A percentile compares a stretch with the other conserved stretches of the same genome.
phyloP scores from a whole-genome alignment of 2,329 filamentous ascomycete genomes.

The Hypomyces rosellus region DNA sequence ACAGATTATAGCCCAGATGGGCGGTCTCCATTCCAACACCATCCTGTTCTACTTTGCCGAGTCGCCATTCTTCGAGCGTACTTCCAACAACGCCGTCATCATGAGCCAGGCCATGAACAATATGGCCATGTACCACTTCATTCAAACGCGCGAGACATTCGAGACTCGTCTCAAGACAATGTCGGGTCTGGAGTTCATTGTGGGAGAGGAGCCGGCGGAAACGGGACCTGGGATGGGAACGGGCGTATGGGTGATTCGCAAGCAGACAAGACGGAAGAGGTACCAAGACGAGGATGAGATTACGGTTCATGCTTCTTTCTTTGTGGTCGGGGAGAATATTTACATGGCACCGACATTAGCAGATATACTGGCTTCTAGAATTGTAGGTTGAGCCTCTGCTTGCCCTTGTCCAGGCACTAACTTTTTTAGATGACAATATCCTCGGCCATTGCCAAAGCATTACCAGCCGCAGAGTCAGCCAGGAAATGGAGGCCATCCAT shows the following conservation, averaged over 20 bases:
- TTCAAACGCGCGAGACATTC: conserved; percentile 57
- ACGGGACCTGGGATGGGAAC: conserved; percentile 58
- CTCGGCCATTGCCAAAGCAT: conserved; percentile 46
- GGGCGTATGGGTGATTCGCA: conserved; percentile 64
- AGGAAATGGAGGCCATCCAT: conserved; percentile 49
- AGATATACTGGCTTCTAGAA: conserved; percentile 52
- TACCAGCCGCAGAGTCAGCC: conserved; percentile 44
- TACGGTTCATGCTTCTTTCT: conserved; percentile 54
- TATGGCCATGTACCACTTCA: conserved; percentile 48
- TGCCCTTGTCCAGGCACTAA: not conserved
- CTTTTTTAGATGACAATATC: conserved; percentile 46
- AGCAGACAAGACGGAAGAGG: conserved; percentile 57
- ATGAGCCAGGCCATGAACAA: conserved; percentile 58
- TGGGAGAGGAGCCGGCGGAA: conserved; percentile 59
- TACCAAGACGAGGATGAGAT: conserved; percentile 52
- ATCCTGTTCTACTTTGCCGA: conserved; percentile 62
- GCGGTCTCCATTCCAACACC: conserved; percentile 57
- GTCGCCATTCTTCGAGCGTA: conserved; percentile 62
- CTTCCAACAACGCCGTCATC: conserved; percentile 61
- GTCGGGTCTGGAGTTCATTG: conserved; percentile 61
- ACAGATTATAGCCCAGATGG: conserved; percentile 41
- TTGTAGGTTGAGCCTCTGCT: conserved; percentile 36
- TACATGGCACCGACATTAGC: conserved; percentile 59
- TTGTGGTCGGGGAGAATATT: conserved; percentile 59
- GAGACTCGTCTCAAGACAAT: conserved; percentile 57